Conservation (phyloP, 768 basidiomycete genomes). For the Mycena albidolilacea region DNA sequence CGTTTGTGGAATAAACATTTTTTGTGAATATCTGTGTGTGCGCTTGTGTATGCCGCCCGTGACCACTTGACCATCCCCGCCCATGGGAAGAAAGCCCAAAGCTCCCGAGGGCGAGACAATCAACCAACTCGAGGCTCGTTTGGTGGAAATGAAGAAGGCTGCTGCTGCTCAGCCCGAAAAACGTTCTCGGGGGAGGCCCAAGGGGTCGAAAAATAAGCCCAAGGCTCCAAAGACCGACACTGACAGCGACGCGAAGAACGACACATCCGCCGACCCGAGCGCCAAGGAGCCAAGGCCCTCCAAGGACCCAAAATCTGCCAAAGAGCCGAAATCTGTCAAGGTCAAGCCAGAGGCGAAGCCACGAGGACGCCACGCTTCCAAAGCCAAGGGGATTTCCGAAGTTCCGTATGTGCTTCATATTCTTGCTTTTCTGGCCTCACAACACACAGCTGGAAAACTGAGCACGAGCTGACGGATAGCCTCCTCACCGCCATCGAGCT, state of each 20-base stretch:
- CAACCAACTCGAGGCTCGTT: not conserved
- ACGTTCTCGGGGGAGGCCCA: not conserved
- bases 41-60: no score
- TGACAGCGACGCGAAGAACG: not conserved
- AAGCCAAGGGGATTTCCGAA: not conserved
- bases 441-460: not conserved
- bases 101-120: not conserved
- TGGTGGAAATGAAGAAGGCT: not conserved
- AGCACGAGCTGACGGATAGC: not conserved
- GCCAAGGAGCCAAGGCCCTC: no score
- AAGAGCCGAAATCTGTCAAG: not conserved
- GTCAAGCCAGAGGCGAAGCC: not conserved
- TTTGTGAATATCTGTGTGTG: no score
- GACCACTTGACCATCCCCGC: no score
- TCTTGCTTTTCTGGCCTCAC: not conserved
- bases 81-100: not conserved
- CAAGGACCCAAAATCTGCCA: not conserved
- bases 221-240: not conserved
- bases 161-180: no score
- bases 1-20: no score
- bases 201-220: not conserved
- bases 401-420: not conserved
- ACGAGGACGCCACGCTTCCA: not conserved
- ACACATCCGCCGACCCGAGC: not conserved
- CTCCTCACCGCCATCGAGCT: not conserved